Conservation (phyloP, 2,329 filamentous ascomycete genomes). For the Aphanoascus verrucosus region DNA sequence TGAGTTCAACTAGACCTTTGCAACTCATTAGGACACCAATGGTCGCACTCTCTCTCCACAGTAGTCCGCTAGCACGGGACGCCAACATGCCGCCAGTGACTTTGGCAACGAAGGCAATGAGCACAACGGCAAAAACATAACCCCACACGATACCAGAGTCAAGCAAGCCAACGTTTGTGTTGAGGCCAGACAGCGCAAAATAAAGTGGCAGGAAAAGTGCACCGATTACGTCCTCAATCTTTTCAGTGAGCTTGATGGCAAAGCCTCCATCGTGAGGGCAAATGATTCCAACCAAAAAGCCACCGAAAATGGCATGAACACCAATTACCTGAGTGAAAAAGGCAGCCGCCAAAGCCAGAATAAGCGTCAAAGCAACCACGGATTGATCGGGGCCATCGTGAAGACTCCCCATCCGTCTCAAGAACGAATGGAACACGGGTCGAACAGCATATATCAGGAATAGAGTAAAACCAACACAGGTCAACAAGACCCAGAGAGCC, state of each 20-base stretch:
- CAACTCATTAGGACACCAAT: constrained; percentile 93
- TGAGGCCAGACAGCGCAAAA: constrained; percentile 83
- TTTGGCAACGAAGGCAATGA: constrained; percentile 74
- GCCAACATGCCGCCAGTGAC: constrained; percentile 72
- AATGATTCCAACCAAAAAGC: constrained; percentile 79
- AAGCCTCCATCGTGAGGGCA: constrained; percentile 54
- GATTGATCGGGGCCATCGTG: constrained; percentile 81
- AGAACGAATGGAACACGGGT: constrained; percentile 62
- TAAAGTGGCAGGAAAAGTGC: constrained; percentile 81
- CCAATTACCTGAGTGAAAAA: constrained; percentile 89
- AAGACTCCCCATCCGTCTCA: constrained; percentile 63
- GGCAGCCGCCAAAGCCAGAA: constrained; percentile 66
- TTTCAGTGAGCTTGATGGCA: constrained; percentile 78
- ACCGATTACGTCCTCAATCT: constrained; percentile 82
- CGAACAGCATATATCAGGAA: constrained; percentile 64
- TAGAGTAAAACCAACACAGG: constrained; percentile 61
- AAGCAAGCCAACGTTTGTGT: constrained; percentile 75
- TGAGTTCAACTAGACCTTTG: constrained; percentile 87
- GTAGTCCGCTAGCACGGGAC: constrained; percentile 61
- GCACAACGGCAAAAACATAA: constrained; percentile 74
- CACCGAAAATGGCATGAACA: constrained; percentile 88
- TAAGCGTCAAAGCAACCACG: constrained; percentile 69
- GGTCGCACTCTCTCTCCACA: constrained; percentile 82
- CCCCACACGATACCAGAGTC: constrained; percentile 75
- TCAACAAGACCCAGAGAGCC: constrained; percentile 73